Base-by-base conservation (phyloP, 2,329 filamentous ascomycete genomes). In the Fusarium staphyleae region DNA sequence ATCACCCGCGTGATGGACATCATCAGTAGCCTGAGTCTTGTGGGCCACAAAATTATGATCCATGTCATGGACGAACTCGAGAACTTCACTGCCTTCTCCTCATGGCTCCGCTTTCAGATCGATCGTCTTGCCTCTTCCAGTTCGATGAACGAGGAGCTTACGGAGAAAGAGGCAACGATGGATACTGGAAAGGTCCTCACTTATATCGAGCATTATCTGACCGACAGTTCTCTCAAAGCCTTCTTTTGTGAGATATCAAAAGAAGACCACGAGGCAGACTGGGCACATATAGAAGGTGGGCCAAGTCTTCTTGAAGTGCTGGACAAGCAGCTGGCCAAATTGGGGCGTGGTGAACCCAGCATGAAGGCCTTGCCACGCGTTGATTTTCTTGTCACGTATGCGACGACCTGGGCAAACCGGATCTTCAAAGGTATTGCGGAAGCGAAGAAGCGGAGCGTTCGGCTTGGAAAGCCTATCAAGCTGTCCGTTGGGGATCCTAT, bases 41-140 rank as follows among this genome's bases (percentile, higher is more conserved):
- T 93, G 1, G 86, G 86, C 1, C 87, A 96, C 69, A 89, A 87
- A 47, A 81, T 93, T 2, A 77, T 96, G 12, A 78, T 87, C 5
- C 80, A 87, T 48, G 83, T 88, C 22, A 87, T 89, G 68, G 85
- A 89, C 48, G 93, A 98, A 72, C 82, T 93, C 13, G 82, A 87
- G 19, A 83, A 92, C 42, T 98, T 96, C 66, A 72, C 77, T 2
- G 81, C 85, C 5, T 98, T 97, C 69, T 93, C 90, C 1, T 80
- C 81, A 46, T 98, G 93, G 93, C 77, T 98, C 43, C 86, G 87
- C 28, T 84, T 91, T 66, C 87, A 93, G 66, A 93, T 96, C 52
- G 90, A 96, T 60, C 83, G 88, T 12, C 83, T 93, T 37, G 84
- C 85, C 5, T 85, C 88, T 4, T 77, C 69, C 75, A 89, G 63